Evolutionary conservation across 1,139 yeast species (phyloP), one percentile per base, ranked within the genome.

Genomic region (Pneumocystis sp.): DNA sequence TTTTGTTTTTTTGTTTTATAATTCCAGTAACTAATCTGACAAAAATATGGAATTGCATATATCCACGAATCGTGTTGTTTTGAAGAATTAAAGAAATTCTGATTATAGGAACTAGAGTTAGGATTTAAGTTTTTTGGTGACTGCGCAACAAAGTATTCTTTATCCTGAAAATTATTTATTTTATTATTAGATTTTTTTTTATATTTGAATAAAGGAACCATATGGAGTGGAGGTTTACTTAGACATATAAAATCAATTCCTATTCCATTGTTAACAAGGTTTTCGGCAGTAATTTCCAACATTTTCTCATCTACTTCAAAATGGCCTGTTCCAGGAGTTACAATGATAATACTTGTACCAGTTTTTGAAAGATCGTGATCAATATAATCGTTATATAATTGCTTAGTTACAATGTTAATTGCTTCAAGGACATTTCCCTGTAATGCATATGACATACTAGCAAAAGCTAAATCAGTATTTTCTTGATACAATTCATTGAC

Each of bases 251-350:
- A 79, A 75, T 95, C 98, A 69, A 93, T 82, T 0, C 96, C 93
- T 65, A 89, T 81, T 71, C 95, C 98, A 7, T 89, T 81, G 4
- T 85, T 83, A 12, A 87, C 79, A 74, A 95, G 80, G 70, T 88
- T 84, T 70, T 83, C 83, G 64, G 96, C 86, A 0, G 96, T 88
- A 68, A 85, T 83, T 64, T 85, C 78, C 70, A 95, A 78, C 68
- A 89, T 79, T 67, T 86, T 86, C 73, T 86, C 87, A 69, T 91
- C 96, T 6, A 93, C 96, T 75, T 95, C 98, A 74, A 85, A 93
- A 17, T 93, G 77, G 0, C 98, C 98, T 0, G 96, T 84, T 0
- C 97, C 97, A 0, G 98, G 96, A 1, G 96, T 86, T 3, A 91
- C 83, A 8, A 93, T 79, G 66, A 91, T 83, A 65, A 90, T 86